Conservation (phyloP, 2,329 filamentous ascomycete genomes). For the Sclerotinia trifoliorum region DNA sequence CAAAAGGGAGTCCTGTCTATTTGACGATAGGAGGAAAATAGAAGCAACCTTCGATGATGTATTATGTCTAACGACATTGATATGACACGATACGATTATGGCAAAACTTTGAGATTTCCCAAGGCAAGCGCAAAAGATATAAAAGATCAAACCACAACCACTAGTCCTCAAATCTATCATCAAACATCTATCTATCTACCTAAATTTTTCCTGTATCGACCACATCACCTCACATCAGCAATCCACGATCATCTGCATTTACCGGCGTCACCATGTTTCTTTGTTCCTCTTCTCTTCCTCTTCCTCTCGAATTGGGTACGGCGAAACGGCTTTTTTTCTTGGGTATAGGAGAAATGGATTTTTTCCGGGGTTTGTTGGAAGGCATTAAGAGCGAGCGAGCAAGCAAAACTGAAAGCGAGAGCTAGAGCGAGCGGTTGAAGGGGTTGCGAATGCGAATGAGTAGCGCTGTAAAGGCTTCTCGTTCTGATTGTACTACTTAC, state of each 20-base stretch:
- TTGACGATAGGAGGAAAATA: background rate
- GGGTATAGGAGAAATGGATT: constrained; percentile 13
- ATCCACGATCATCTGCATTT: constrained; percentile 8
- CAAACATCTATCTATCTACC: background rate
- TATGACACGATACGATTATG: constrained; percentile 4
- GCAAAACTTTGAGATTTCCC: background rate
- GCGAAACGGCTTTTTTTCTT: constrained; percentile 1
- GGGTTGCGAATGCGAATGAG: constrained; percentile 8
- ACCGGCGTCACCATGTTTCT: background rate
- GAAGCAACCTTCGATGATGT: background rate
- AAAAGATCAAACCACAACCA: background rate
- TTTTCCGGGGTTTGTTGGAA: background rate
- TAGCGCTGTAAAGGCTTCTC: background rate
- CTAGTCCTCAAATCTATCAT: background rate
- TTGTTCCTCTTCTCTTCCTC: background rate
- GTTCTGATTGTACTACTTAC: constrained; percentile 14
- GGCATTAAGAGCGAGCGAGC: constrained; percentile 1
- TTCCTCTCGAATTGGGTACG: constrained; percentile 5
- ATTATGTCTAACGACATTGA: constrained; percentile 7
- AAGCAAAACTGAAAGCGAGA: background rate
- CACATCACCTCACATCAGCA: background rate
- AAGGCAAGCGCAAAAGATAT: background rate
- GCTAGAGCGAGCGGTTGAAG: background rate
- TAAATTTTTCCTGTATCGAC: constrained; percentile 3
- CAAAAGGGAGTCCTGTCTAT: background rate